A percentile compares a stretch with the other conserved stretches of the same genome.
Conservation (phyloP, 441 rosid genomes). For the Gossypium trilobum region DNA sequence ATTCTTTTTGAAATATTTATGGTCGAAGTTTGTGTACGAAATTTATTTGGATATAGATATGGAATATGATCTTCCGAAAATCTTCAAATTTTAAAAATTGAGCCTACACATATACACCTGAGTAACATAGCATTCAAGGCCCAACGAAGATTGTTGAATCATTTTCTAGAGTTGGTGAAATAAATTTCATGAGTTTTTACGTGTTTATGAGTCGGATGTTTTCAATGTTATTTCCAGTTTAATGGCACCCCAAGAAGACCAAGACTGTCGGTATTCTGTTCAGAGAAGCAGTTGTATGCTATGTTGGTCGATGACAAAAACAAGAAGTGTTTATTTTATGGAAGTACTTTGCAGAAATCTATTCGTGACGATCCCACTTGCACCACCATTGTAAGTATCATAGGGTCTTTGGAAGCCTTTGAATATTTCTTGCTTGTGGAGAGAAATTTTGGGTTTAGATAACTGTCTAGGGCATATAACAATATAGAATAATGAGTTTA, state of each 20-base stretch:
- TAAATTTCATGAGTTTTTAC: not conserved
- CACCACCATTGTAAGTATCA: slow-evolving; percentile 43
- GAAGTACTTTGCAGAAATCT: slow-evolving; percentile 75
- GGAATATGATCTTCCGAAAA: not conserved
- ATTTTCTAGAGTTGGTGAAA: not conserved
- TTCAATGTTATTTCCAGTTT: slow-evolving; percentile 37
- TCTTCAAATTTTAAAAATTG: not conserved
- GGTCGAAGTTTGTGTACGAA: not conserved
- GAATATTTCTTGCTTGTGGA: not conserved
- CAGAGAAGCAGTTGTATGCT: slow-evolving; percentile 74
- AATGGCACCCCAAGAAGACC: slow-evolving; percentile 66
- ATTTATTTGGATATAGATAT: not conserved
- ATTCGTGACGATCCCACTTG: slow-evolving; percentile 47
- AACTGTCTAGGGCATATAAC: not conserved
- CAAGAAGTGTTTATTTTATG: slow-evolving; percentile 66
- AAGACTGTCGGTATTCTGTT: slow-evolving; percentile 83
- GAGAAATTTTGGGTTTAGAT: not conserved
- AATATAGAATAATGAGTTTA: not conserved
- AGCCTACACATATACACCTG: too few species aligned
- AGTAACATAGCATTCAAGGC: not conserved
- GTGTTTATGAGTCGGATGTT: not conserved
- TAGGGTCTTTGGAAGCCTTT: not conserved
- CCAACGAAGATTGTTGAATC: not conserved
- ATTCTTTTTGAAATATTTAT: not conserved
- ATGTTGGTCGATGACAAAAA: slow-evolving; percentile 78